Conservation (phyloP, 2,329 filamentous ascomycete genomes). For the Penicillium rolfsii region DNA sequence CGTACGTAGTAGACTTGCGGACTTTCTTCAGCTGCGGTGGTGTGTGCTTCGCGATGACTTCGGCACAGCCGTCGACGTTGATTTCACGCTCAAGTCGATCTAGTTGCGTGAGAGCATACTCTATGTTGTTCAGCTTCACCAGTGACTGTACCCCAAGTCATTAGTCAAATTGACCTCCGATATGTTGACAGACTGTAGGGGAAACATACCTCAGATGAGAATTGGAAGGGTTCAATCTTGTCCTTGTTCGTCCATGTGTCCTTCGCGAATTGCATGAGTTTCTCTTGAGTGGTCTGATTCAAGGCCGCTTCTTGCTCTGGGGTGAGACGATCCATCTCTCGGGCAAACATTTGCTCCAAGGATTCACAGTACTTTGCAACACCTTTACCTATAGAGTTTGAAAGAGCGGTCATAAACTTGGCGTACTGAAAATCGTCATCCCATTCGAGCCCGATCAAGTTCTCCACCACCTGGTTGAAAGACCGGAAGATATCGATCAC, state of each 20-base stretch:
- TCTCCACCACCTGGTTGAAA: conserved; percentile 89
- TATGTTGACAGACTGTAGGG: background rate
- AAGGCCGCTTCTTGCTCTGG: conserved; percentile 81
- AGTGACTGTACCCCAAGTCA: conserved; percentile 68
- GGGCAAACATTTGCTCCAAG: conserved; percentile 79
- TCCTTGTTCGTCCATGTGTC: conserved; percentile 92
- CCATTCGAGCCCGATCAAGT: conserved; percentile 85
- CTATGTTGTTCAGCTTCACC: conserved; percentile 96
- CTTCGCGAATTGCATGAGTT: conserved; percentile 89
- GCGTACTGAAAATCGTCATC: conserved; percentile 91
- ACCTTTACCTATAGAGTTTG: conserved; percentile 80
- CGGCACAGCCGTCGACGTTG: conserved; percentile 88
- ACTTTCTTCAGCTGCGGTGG: conserved; percentile 70
- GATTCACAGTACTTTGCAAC: conserved; percentile 90
- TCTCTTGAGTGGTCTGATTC: conserved; percentile 82
- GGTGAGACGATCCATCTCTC: conserved; percentile 90
- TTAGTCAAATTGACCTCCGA: background rate
- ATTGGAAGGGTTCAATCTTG: conserved; percentile 94
- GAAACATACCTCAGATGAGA: conserved; percentile 79
- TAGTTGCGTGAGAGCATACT: conserved; percentile 88
- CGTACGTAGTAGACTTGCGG: conserved; percentile 80
- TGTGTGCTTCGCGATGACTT: conserved; percentile 73
- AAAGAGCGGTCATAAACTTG: conserved; percentile 92
- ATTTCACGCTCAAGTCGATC: conserved; percentile 88
- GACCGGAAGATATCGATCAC: conserved; percentile 91